Base-by-base conservation (phyloP, 805 yeast species). In the Brettanomyces sp. region DNA sequence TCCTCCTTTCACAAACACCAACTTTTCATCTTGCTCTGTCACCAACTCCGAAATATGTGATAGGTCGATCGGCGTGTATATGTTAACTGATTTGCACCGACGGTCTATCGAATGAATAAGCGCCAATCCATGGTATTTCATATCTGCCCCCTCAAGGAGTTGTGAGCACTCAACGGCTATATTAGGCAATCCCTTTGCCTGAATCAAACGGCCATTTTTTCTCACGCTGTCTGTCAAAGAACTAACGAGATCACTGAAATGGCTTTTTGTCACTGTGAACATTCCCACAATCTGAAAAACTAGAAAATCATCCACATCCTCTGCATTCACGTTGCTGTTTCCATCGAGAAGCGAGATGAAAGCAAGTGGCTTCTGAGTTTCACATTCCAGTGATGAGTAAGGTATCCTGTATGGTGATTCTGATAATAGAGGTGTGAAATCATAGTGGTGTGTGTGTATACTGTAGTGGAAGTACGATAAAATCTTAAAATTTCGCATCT, bases 81-180 rank as follows among this genome's bases (percentile, higher is more conserved):
- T 43, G 47, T 83, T 79, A 39, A 85, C 54, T 13, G 64, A 50
- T 8, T 65, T 56, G 1, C 62, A 55, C 0, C 49, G 47, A 0
- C 50, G 47, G 52, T 81, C 73, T 11, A 86, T 62, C 1, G 91
- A 82, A 56, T 88, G 96, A 0, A 87, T 68, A 42, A 86, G 65
- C 1, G 76, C 79, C 33, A 83, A 60, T 0, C 85, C 82, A 18
- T 70, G 52, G 49, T 74, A 79, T 3, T 53, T 46, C 12, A 60
- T 28, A 1, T 47, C 46, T 9, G 47, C 44, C n/a, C 52, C 45
- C 11, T 37, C 39, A 22, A 55, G 24, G 1, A 49, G 52, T 36
- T 43, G 36, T 0, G 52, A 54, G 5, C 55, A 49, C 3, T 55
- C 36, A 14, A 41, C 33, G 6, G 59, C 42, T 32, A 67, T 50